These are phyloP conservation scores for Xylaria sp. DNA, from an alignment of 2,329 filamentous ascomycete genomes.

Conservation along the genomic window DNA sequence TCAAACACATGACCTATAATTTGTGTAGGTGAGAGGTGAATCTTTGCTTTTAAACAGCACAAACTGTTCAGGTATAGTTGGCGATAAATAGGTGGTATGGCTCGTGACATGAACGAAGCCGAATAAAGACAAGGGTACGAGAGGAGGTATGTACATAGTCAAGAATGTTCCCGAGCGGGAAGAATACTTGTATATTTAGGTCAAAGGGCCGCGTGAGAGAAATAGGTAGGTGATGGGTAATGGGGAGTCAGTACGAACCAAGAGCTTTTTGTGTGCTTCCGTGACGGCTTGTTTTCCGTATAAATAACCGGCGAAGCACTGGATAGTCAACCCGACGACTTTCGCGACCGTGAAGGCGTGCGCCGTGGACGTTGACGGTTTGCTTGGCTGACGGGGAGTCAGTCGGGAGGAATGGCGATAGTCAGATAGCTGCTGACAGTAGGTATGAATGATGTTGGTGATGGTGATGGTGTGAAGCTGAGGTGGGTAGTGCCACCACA, in stretches of 20 bases:
- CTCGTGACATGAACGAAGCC: not conserved
- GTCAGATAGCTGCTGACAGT: not conserved
- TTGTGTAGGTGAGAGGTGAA: not conserved
- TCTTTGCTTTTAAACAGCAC: not conserved
- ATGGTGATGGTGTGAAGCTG: not conserved
- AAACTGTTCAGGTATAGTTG: not conserved
- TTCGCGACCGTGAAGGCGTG: not conserved
- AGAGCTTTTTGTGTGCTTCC: not conserved
- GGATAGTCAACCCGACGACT: not conserved
- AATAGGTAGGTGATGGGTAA: not conserved
- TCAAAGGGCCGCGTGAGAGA: too few relatives aligned
- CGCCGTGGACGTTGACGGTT: not conserved
- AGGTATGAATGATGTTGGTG: not conserved
- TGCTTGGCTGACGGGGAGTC: not conserved
- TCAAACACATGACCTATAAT: conserved; percentile 1
- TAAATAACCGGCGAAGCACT: not conserved
- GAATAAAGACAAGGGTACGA: not conserved
- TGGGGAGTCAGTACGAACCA: not conserved
- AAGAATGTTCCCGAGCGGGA: too few relatives aligned
- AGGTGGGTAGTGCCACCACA: not conserved
- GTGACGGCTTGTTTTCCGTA: too few relatives aligned
- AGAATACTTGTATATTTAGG: too few relatives aligned
- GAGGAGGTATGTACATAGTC: too few relatives aligned
- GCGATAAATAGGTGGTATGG: not conserved
- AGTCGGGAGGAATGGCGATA: not conserved